Base-by-base conservation (phyloP, 805 yeast species). In the Candida bentonensis region DNA sequence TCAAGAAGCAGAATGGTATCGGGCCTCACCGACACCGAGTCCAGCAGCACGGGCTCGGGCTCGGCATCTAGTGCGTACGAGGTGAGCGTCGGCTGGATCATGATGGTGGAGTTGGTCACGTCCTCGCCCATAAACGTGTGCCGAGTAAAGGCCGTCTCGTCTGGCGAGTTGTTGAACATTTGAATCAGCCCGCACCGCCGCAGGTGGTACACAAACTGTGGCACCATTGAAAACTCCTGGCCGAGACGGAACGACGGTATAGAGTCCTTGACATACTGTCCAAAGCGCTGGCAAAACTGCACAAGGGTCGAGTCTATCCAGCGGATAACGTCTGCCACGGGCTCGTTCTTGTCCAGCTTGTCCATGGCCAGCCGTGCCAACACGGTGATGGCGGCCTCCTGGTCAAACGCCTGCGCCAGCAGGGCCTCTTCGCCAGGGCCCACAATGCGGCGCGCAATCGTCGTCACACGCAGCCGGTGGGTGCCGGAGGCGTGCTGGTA, bases 81-180 rank as follows among this genome's bases (percentile, higher is more conserved):
- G 1, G 87, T 82, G 62, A 88, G 73, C 0, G 96, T 83, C 45
- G 97, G 97, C 64, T 88, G 96, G 50, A 88, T 86, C 95, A 88
- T 88, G 49, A 87, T 82, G 57, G 88, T 68, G n/a, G 94, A 81
- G 64, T 87, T 89, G 51, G 79, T 79, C 34, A 86, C 82, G 60
- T 87, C 96, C 56, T 88, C 95, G 52, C 84, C 78, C 54, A 79
- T 71, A 59, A 88, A 74, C 17, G 84, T 79, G 62, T 88, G 96
- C 62, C 95, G 80, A 65, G 87, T 84, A 63, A 85, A 88, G 27
- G 94, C 94, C 42, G 95, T 85, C 66, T 88, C 97, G 68, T 88
- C 97, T 2, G 96, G 96, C 3, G 97, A 88, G 63, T 85, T 85
- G 66, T 88, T 88, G 71, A 88, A 88, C 30, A 87, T 92, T 62